Evolutionary conservation across 495 filamentous ascomycete genomes (phyloP).

Genomic region (Talaromyces adpressus): DNA sequence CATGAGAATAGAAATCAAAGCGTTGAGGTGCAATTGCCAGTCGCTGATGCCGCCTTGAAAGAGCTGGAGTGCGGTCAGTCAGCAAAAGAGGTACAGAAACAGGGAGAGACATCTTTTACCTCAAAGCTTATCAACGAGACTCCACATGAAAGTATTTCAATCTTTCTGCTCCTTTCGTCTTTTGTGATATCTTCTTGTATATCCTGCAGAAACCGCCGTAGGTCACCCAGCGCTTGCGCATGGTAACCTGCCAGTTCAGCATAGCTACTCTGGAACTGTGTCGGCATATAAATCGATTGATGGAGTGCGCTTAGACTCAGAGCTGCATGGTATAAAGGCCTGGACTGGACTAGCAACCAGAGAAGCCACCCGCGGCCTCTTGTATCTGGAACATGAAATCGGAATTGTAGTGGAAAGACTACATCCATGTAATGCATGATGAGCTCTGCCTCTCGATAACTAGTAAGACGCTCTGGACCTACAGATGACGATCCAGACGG

Average conservation of each 20-base stretch:
- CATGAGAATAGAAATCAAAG: background rate
- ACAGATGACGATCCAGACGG: background rate
- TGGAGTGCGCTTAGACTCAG: constrained; percentile 6
- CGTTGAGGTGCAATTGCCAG: constrained; percentile 3
- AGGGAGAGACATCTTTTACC: background rate
- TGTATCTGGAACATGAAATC: background rate
- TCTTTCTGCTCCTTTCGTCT: background rate
- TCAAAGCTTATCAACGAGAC: constrained; percentile 6
- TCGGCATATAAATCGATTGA: background rate
- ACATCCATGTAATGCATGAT: constrained; percentile 5
- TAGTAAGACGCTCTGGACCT: background rate
- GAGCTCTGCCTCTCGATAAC: constrained; percentile 2
- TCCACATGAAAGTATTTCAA: constrained; percentile 4
- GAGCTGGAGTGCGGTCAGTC: background rate
- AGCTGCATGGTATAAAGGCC: constrained; percentile 1
- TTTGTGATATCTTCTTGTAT: background rate
- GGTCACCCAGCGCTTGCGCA: background rate
- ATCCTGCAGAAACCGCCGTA: background rate
- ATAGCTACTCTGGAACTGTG: background rate
- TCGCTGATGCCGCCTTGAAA: constrained; percentile 4
- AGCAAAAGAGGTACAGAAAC: background rate
- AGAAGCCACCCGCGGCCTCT: constrained; percentile 1
- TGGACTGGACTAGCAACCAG: background rate
- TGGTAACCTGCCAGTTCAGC: constrained; percentile 1
- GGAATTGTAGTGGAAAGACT: constrained; percentile 6